Evolutionary conservation across 2,329 filamentous ascomycete genomes (phyloP).

Genomic region (Hirsutella minnesotensis): DNA sequence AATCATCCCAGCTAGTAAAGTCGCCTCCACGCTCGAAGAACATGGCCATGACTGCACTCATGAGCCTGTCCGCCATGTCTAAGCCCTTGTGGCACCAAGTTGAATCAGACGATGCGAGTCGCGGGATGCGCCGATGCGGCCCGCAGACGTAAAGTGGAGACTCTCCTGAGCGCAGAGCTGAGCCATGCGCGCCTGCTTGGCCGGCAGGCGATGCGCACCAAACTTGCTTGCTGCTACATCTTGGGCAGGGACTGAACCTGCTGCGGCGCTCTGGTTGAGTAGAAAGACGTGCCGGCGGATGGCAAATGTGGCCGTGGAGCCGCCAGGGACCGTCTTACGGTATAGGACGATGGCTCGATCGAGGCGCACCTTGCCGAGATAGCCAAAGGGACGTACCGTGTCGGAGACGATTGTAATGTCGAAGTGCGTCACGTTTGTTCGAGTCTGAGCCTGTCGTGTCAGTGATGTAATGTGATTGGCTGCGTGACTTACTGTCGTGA

Average conservation of each 20-base stretch:
- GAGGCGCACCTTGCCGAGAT: slow-evolving; percentile 67
- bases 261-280: slow-evolving; percentile 27
- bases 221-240: slow-evolving; percentile 52
- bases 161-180: slow-evolving; percentile 51
- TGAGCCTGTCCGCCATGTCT: slow-evolving; percentile 44
- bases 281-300: slow-evolving; percentile 73
- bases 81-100: slow-evolving; percentile 39
- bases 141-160: slow-evolving; percentile 61
- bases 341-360: slow-evolving; percentile 56
- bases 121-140: slow-evolving; percentile 30
- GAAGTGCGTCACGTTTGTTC: slow-evolving; percentile 53
- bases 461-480: no score
- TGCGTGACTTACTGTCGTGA: slow-evolving; percentile 3
- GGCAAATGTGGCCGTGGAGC: slow-evolving; percentile 52
- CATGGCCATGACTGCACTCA: slow-evolving; percentile 50
- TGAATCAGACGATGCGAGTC: slow-evolving; percentile 38
- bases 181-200: slow-evolving; percentile 45
- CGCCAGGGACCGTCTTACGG: slow-evolving; percentile 45
- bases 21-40: slow-evolving; percentile 57
- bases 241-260: slow-evolving; percentile 28
- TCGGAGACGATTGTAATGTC: slow-evolving; percentile 71
- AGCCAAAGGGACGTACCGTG: slow-evolving; percentile 68
- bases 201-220: slow-evolving; percentile 46
- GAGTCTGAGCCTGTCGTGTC: no score
- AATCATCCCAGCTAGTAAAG: slow-evolving; percentile 43